Percentiles rank a stretch among this genome's conserved stretches.
Conservation (phyloP, 768 basidiomycete genomes). For the Floccularia luteovirens region DNA sequence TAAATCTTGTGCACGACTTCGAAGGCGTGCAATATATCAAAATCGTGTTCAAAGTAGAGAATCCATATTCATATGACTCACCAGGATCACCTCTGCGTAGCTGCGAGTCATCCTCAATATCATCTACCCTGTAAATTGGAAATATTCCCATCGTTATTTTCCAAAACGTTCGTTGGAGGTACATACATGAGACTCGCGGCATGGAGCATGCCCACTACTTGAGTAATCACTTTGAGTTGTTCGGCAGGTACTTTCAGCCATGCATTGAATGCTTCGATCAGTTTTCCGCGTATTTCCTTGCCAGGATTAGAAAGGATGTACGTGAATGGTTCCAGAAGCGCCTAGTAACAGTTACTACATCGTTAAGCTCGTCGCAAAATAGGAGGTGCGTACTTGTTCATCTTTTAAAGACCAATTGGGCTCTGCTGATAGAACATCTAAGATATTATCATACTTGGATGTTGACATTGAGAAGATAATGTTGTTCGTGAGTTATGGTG, state of each 20-base stretch:
- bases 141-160: not conserved
- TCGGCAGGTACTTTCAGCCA: slow-evolving; percentile 82
- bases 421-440: not conserved
- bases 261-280: slow-evolving; percentile 88
- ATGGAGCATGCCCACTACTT: slow-evolving; percentile 90
- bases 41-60: not conserved
- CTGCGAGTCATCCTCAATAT: slow-evolving; percentile 83
- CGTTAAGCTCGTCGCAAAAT: not conserved
- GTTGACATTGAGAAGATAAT: no score
- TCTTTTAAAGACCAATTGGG: not conserved
- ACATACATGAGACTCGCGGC: slow-evolving; percentile 90
- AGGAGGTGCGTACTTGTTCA: not conserved
- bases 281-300: slow-evolving; percentile 82
- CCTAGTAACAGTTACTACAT: slow-evolving; percentile 12
- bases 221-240: slow-evolving; percentile 66
- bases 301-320: slow-evolving; percentile 83
- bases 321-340: slow-evolving; percentile 79
- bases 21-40: not conserved
- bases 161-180: not conserved
- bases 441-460: slow-evolving; percentile 2
- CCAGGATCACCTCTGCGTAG: slow-evolving; percentile 77
- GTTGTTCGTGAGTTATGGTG: not conserved
- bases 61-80: slow-evolving; percentile 10
- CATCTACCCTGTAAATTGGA: slow-evolving; percentile 56
- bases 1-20: slow-evolving; percentile 87